Evolutionary conservation across 2,329 filamentous ascomycete genomes (phyloP), one percentile per base, ranked within the genome.

Genomic region (Alternaria ventricosa): DNA sequence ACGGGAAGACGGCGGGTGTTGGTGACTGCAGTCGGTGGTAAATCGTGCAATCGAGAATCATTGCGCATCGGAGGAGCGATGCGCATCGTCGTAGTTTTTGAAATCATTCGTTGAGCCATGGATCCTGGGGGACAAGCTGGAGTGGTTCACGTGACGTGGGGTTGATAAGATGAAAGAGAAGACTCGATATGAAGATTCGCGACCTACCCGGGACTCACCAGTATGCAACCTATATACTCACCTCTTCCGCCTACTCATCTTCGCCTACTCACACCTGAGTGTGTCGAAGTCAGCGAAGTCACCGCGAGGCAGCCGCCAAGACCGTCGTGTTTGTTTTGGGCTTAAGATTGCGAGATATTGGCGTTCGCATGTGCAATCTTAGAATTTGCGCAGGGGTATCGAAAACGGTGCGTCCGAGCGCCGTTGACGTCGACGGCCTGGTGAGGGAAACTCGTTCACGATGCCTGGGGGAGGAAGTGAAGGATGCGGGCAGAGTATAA

Each of bases 341-440:
- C 58, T 20, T 61, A 50, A 71, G 67, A 74, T 60, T 64, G 74
- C 71, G 74, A 74, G 59, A 28, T 46, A 30, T 49, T 45, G 12
- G 62, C 49, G 41, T 60, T 57, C 46, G 59, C 55, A 25, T 41
- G 30, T 58, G 70, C 62, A 75, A 76, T 75, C 63, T 75, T 68
- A 63, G 59, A 54, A 30, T 67, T 66, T 66, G 63, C 54, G 45
- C 53, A 55, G 57, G 57, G 64, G 53, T 61, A 51, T 51, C 60
- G 44, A 63, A 64, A 33, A 36, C 20, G 56, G 23, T 36, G 51
- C 54, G 54, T 45, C 54, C 54, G 60, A 64, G 66, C 70, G 65
- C 57, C 36, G 46, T 63, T 68, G 68, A 69, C 69, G 66, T 71
- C 60, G 70, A 28, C 27, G 47, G 46, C 57, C 60, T 28, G 57